Percentiles rank a stretch among this genome's conserved stretches.
Evolutionary conservation across 2,329 filamentous ascomycete species (phyloP).

Genomic region (Nigrospora oryzae): DNA sequence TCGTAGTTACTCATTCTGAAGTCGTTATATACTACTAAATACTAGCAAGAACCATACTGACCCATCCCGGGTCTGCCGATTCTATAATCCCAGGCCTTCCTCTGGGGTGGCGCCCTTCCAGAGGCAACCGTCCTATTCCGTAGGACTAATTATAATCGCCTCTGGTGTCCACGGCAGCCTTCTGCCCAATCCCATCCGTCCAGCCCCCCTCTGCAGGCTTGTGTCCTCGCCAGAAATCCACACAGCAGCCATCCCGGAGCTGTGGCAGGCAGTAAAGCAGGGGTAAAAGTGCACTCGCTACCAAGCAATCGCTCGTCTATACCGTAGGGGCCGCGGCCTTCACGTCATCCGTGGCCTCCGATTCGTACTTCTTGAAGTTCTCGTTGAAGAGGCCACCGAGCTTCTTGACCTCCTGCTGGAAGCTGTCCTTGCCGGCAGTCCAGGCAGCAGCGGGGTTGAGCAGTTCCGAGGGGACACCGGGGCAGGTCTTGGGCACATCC

Average conservation of each 20-base stretch:
- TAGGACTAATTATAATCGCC: no score
- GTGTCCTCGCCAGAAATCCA: no score
- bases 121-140: no score
- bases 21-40: no score
- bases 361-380: slow-evolving; percentile 95
- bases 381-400: slow-evolving; percentile 83
- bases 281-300: slow-evolving; percentile 5
- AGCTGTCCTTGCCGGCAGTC: slow-evolving; percentile 74
- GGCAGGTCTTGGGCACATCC: slow-evolving; percentile 85
- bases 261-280: slow-evolving; percentile 1
- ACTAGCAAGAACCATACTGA: no score
- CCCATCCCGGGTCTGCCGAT: no score
- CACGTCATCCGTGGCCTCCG: slow-evolving; percentile 73
- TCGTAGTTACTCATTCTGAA: no score
- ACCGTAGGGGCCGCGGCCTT: slow-evolving; percentile 54
- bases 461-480: slow-evolving; percentile 80
- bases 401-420: slow-evolving; percentile 83
- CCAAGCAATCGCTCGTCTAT: slow-evolving; percentile 7
- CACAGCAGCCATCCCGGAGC: not conserved
- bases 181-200: no score
- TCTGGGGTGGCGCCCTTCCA: no score
- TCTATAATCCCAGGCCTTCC: no score
- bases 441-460: slow-evolving; percentile 92
- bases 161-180: no score
- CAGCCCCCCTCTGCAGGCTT: no score